Conservation (phyloP, 805 yeast species). For the Cyberlindnera samutprakarnensis region DNA sequence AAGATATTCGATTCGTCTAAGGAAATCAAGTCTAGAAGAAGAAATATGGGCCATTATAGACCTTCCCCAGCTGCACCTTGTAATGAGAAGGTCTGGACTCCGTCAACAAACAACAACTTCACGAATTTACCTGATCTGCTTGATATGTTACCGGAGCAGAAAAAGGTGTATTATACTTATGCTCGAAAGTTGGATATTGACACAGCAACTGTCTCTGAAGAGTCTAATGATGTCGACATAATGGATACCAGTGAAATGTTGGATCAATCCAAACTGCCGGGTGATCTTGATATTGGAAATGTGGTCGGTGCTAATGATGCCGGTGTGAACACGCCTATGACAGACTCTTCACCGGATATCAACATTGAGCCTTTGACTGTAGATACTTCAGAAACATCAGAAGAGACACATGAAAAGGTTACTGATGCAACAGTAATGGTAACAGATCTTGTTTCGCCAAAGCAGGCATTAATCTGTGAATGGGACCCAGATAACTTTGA, state of each 20-base stretch:
- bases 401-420: background rate
- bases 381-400: background rate
- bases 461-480: conserved; percentile 51
- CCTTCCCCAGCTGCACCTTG: background rate
- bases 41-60: background rate
- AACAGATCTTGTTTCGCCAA: conserved; percentile 20
- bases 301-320: background rate
- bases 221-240: conserved; percentile 4
- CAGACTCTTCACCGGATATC: background rate
- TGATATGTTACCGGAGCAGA: conserved; percentile 23
- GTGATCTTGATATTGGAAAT: background rate
- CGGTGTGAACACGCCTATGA: background rate
- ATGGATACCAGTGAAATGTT: background rate
- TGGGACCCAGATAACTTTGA: conserved; percentile 48
- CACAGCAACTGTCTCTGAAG: conserved; percentile 4
- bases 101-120: conserved; percentile 33
- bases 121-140: conserved; percentile 31
- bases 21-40: conserved; percentile 17
- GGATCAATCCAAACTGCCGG: background rate
- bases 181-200: conserved; percentile 12
- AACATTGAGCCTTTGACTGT: background rate
- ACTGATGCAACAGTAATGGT: background rate
- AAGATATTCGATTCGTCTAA: conserved; percentile 29
- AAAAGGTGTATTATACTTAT: conserved; percentile 26
- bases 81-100: conserved; percentile 34